Conservation (phyloP, 305 asterid genomes). For the Petunia hybrid region DNA sequence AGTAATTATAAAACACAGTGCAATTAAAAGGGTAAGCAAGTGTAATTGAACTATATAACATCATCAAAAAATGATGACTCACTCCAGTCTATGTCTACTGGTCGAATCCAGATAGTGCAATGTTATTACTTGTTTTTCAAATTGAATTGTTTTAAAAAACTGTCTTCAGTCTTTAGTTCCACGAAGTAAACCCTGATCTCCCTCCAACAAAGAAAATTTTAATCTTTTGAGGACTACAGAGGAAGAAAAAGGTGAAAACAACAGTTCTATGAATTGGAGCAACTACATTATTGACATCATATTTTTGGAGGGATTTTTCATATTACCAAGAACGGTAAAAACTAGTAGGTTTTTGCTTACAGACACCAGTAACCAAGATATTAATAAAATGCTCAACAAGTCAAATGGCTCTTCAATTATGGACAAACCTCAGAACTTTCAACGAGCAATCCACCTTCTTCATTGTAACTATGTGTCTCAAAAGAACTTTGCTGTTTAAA, state of each 20-base stretch:
- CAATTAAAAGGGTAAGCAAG: not conserved
- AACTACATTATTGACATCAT: not conserved
- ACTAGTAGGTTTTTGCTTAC: constrained; percentile 1
- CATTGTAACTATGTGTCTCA: constrained; percentile 39
- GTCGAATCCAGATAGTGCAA: constrained; percentile 15
- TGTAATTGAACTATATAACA: not conserved
- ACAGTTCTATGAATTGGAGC: constrained; percentile 4
- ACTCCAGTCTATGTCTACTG: not conserved
- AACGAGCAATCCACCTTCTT: constrained; percentile 44
- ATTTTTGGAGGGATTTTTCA: not conserved
- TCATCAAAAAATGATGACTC: constrained; percentile 10
- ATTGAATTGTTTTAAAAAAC: not conserved
- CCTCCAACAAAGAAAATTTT: not conserved
- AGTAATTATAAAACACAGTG: not conserved
- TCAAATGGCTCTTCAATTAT: constrained; percentile 42
- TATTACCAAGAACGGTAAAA: constrained; percentile 3
- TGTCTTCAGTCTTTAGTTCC: not conserved
- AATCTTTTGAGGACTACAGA: not conserved
- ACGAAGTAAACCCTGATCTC: constrained; percentile 13
- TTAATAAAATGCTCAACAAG: constrained; percentile 31
- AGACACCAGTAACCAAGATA: constrained; percentile 25
- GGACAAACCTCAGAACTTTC: constrained; percentile 45
- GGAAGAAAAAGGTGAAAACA: not conserved
- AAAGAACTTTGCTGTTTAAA: constrained; percentile 40
- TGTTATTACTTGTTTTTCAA: constrained; percentile 22